Evolutionary conservation across 2,329 filamentous ascomycete genomes (phyloP), one percentile per base, ranked within the genome.

Genomic region (Fusarium anguioides): DNA sequence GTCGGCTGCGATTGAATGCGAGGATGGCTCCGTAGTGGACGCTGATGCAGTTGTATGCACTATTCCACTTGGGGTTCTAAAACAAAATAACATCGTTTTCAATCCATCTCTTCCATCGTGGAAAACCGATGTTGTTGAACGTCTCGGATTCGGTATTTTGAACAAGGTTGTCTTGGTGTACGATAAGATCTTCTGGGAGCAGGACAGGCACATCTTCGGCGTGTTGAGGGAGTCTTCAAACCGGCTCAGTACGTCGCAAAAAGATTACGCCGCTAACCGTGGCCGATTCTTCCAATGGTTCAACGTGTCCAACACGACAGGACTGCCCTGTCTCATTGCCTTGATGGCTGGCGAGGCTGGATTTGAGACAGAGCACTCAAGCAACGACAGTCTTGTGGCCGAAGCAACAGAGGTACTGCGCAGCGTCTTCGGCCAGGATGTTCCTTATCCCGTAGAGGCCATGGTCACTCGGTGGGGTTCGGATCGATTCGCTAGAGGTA

Each of bases 221-320:
- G 88, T 97, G 37, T 82, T 99, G 39, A 90, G 94, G 57, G 89
- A 93, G 68, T 89, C 94, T 5, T 82, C 85, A 21, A 86, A 88
- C 60, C 82, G 85, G 5, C 85, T 89, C 56, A 97, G 93, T 74
- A 84, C 94, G 53, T 83, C 89, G 41, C 93, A 96, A 73, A 86
- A 87, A 48, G 92, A 97, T 68, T 98, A 98, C 74, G 83, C 89
- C 7, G 82, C 86, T 5, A 89, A 89, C 63, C 88, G 95, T 51
- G 95, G 95, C n/a, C 90, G 94, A 23, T 97, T 97, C 79, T 99
- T 98, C 74, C 88, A 99, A 71, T 98, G 97, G 87, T 98, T 97
- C 87, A 98, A 99, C 73, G 93, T 94, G 53, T 91, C 94, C 61
- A 92, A 93, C 70, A 97, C 93, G 5, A 94, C 92, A 42, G 96